Evolutionary conservation across 2,329 filamentous ascomycete species (phyloP), one percentile per base, ranked within the genome.

Genomic region (Trichoderma citrinoviride): DNA sequence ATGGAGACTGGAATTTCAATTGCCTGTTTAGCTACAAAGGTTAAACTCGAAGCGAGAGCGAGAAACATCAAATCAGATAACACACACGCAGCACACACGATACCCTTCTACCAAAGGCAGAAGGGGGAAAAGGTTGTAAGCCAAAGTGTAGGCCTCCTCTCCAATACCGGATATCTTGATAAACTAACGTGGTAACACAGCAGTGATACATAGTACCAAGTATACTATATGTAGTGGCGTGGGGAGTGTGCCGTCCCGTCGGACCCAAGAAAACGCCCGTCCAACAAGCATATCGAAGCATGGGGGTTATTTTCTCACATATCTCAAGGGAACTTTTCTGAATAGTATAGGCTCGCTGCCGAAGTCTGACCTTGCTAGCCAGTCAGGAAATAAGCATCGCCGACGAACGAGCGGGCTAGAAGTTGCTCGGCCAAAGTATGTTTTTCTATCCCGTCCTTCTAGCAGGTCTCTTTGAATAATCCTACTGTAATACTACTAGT

Each of bases 381-480:
- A n/a, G n/a, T n/a, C n/a, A 62, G 41, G 33, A 19, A 54, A 43
- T 29, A 50, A 41, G 57, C 29, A 47, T 33, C 33, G 41, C 10
- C 33, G 10, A 37, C 10, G 12, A 37, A 14, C 10, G 33, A 37
- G 33, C 10, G 5, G n/a, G 25, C 50, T 49, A 56, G 52, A 63
- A 47, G 44, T 37, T 37, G 15, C n/a, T 57, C 46, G 61, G 33
- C 50, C 49, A 64, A 64, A 54, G 50, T 37, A 37, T 37, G 33
- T 37, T 64, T 49, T 49, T n/a, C 43, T 64, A 27, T 55, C 55
- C 40, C 29, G 43, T n/a, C 29, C 61, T 47, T 64, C 52, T 46
- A 55, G 29, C 10, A 8, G 29, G n/a, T n/a, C n/a, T n/a, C n/a
- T n/a, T n/a, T n/a, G n/a, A n/a, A n/a, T n/a, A n/a, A n/a, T n/a